Evolutionary conservation across 192 early-diverging fungal genomes (phyloP).

Genomic region (Linnemannia zychae): DNA sequence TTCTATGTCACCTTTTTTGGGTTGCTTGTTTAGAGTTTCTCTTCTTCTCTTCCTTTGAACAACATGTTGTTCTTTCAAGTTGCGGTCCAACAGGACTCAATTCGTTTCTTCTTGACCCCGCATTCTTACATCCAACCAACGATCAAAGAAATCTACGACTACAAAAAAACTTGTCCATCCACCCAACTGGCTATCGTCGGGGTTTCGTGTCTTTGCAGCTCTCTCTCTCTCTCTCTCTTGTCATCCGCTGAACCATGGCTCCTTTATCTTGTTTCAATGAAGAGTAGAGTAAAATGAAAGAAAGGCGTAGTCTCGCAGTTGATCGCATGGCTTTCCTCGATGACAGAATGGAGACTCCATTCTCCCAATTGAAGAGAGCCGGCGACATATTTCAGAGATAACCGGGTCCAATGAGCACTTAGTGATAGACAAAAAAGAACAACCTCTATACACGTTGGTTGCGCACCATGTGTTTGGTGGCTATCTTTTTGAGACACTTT

Average conservation of each 20-base stretch:
- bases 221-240: background rate
- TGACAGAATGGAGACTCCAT: background rate
- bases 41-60: background rate
- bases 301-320: background rate
- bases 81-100: background rate
- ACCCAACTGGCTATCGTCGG: background rate
- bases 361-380: background rate
- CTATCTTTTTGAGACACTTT: background rate
- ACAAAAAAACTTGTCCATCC: background rate
- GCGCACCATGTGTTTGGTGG: background rate
- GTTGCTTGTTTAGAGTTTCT: background rate
- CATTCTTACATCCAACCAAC: slow-evolving; percentile 28
- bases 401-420: background rate
- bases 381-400: background rate
- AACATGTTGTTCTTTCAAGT: background rate
- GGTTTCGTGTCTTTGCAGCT: background rate
- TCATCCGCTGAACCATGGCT: background rate
- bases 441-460: background rate
- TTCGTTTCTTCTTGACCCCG: slow-evolving; percentile 22
- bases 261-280: background rate
- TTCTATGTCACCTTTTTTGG: background rate
- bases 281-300: background rate
- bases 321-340: background rate
- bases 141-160: slow-evolving; percentile 16
- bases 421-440: slow-evolving; percentile 10